These are phyloP conservation scores for Naganishia onofrii DNA, from an alignment of 768 basidiomycete genomes.

Conservation along the genomic window DNA sequence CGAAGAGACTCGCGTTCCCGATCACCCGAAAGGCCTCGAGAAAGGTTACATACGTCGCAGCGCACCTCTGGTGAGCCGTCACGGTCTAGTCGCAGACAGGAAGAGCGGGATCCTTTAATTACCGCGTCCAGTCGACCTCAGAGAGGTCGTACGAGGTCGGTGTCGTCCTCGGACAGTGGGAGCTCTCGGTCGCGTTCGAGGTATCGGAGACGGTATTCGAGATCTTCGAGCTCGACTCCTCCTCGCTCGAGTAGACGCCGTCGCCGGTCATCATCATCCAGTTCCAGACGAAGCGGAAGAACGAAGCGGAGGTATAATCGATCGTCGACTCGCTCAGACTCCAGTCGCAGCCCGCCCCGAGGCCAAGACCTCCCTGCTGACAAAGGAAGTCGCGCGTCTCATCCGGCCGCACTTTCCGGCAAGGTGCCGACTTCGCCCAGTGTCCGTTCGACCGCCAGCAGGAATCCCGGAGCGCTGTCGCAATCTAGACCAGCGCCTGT, in stretches of 20 bases:
- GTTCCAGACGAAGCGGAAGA: conserved; percentile 4
- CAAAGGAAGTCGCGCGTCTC: not conserved
- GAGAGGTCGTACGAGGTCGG: conserved; percentile 1
- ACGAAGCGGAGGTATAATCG: conserved; percentile 1
- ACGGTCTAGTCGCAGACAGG: not conserved
- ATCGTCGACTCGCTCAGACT: not conserved
- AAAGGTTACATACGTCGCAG: not conserved
- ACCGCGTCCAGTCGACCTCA: not conserved
- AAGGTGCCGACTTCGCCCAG: not conserved
- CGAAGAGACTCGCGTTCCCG: not conserved
- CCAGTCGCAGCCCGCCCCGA: conserved; percentile 5
- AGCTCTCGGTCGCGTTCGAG: not conserved
- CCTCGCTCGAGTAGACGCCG: not conserved
- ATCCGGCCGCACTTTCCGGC: too few relatives aligned
- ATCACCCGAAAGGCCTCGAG: not conserved
- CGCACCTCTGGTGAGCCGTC: too few relatives aligned
- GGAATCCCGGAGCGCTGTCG: not conserved
- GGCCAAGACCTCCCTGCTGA: not conserved
- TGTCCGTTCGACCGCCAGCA: not conserved
- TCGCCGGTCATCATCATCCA: conserved; percentile 4
- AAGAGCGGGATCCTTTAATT: not conserved
- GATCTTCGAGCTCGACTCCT: conserved; percentile 7
- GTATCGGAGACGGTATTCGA: conserved; percentile 9
- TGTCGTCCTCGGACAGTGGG: conserved; percentile 6
- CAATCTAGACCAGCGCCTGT: not conserved